Base-by-base conservation (phyloP, 2,329 filamentous ascomycete species). In the Epichloe hybrida region DNA sequence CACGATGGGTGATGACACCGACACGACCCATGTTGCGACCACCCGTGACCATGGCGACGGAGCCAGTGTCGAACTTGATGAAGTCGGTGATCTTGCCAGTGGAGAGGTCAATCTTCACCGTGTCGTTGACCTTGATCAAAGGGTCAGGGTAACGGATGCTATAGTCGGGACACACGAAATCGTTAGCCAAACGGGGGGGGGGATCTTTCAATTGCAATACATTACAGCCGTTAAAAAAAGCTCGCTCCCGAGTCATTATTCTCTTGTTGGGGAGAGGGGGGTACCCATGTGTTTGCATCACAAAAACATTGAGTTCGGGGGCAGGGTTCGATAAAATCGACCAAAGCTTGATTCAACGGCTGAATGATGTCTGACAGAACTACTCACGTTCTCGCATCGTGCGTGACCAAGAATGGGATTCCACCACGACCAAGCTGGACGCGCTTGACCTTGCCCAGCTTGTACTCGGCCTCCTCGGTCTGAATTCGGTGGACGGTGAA, bases 391-490 rank as follows among this genome's bases (percentile, higher is more conserved):
- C 93, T 86, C 79, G 93, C 93, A 93, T 98, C 93, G 88, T 98
- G 93, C 90, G 93, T 98, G 88, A 98, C 93, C 89, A 97, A 96
- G 90, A 95, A 98, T 94, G 93, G 93, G 84, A 98, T 95, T 80
- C 90, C 93, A 77, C 93, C 94, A 77, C 89, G 91, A 81, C 93
- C 93, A 67, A 98, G 83, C 81, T 98, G 93, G 58, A 98, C 93
- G 69, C 91, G 86, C 88, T 96, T 96, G 80, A 98, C 93, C 83
- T 97, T 98, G 81, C 90, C 90, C 67, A 98, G 82, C 86, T 98
- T 98, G 88, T 96, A 98, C 80, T 93, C 84, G 66, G 91, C 90
- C 87, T 98, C 93, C 81, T 97, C 93, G 64, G 83, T 77, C 74
- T 94, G 91, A 78, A 98, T 97, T 70, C 93, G 88, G 88, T 98